Evolutionary conservation across 805 yeast genomes (phyloP), one percentile per base, ranked within the genome.

Genomic region (Candida caryicola): DNA sequence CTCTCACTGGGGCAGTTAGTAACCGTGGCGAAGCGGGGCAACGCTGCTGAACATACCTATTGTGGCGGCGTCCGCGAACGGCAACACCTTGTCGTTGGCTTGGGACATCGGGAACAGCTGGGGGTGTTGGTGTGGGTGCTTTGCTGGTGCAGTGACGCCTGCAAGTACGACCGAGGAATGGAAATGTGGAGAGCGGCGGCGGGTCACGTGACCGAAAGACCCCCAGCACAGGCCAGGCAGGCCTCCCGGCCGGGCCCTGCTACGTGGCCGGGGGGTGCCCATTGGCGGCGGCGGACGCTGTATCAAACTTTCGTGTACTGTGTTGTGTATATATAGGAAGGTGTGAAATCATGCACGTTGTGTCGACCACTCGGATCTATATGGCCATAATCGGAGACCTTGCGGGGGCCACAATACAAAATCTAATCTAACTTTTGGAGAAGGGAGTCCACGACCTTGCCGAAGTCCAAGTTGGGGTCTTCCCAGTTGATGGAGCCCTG

Each of bases 391-490:
- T 21, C 25, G n/a, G n/a, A n/a, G n/a, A n/a, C n/a, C n/a, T n/a
- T n/a, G n/a, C n/a, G n/a, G 25, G 25, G 10, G 7, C 25, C 7
- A 21, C 25, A 21, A 21, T 21, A 10, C 7, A 21, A 7, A 21
- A 33, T 38, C 40, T 62, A 64, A 42, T 65, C 66, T 52, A 67
- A 66, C 50, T 77, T 74, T 52, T 77, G 82, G 49, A 84, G 74
- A 52, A 83, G 79, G 35, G 79, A 71, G 59, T 82, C 73, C 54
- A 84, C 77, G 34, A 79, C 84, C 48, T 71, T 69, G 38, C 79
- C 96, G 54, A 85, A 76, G 63, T 90, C 98, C 64, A 88, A 77
- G 70, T 89, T 84, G 50, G 95, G 93, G 67, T 89, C 95, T 56
- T 87, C 91, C 61, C 89, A 74, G 69, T 90, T 76, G 50, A 82